Evolutionary conservation across 345 rosid genomes (phyloP), one percentile per base, ranked within the genome.

Genomic region (Draba incana): DNA sequence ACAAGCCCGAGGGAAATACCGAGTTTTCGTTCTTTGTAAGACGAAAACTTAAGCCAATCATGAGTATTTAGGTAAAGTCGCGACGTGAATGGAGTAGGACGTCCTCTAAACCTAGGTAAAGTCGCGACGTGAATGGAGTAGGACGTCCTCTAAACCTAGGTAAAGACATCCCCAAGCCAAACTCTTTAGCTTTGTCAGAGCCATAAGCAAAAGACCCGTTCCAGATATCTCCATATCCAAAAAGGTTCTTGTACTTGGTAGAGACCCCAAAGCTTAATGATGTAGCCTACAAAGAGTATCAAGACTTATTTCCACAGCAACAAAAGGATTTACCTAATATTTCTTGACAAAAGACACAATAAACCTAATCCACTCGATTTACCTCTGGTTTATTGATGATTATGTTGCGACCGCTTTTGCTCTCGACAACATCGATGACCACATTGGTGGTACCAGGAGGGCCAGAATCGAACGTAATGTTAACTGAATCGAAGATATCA

Each of bases 221-320:
- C 99, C 99, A 94, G 12, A 86, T 78, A 81, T 94, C 99, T 63
- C 98, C 97, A 77, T 80, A 83, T 5, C 99, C 99, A 57, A 89
- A 83, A 62, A 89, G 12, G 66, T 94, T 94, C 82, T 88, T 94
- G 75, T 83, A 86, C 77, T 84, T 91, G n/a, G n/a, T 35, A 89
- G 68, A 12, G 89, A 76, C 64, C 85, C 99, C 99, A 41, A 91
- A 62, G 35, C 92, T 83, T 39, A 92, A 87, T 70, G 96, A 86
- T 76, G 84, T 84, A 73, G 92, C 85, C 99, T 94, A 80, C 76
- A 82, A 64, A 81, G 3, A 28, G 56, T 48, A 78, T 46, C 59
- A 68, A 33, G 2, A 53, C 10, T n/a, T n/a, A n/a, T n/a, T n/a
- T n/a, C n/a, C 51, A 64, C 8, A n/a, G n/a, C n/a, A n/a, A n/a